Evolutionary conservation across 1,284 basidiomycete species (phyloP).

Genomic region (Cutaneotrichosporon dermatis): DNA sequence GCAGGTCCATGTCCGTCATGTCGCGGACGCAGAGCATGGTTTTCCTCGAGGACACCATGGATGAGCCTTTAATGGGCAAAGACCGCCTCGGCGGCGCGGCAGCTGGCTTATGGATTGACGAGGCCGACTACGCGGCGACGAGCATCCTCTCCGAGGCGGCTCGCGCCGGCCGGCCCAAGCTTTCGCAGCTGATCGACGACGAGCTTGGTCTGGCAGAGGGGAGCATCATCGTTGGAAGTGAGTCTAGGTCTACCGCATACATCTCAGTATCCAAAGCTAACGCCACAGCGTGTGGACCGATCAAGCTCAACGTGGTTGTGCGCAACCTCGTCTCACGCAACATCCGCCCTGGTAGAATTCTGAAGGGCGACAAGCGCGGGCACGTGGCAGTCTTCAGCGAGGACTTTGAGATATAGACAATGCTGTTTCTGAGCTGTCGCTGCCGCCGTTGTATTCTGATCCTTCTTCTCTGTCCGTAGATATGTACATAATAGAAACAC

Average conservation of each 20-base stretch:
- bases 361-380: constrained; percentile 61
- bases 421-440: too few relatives aligned
- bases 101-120: constrained; percentile 56
- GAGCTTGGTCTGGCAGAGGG: constrained; percentile 61
- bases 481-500: background rate
- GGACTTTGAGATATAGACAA: constrained; percentile 58
- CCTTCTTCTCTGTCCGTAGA: background rate
- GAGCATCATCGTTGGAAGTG: constrained; percentile 61
- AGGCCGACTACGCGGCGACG: constrained; percentile 64
- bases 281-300: constrained; percentile 60
- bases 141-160: constrained; percentile 65
- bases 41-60: constrained; percentile 30
- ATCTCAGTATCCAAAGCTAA: too few relatives aligned
- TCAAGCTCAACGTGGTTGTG: constrained; percentile 65
- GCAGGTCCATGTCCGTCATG: constrained; percentile 20
- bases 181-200: constrained; percentile 62
- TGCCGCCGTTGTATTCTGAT: too few relatives aligned
- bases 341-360: constrained; percentile 58
- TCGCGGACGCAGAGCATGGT: constrained; percentile 43
- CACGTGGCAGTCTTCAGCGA: constrained; percentile 62
- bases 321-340: constrained; percentile 63
- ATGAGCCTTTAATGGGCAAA: constrained; percentile 9
- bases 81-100: background rate
- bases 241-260: too few relatives aligned
- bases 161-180: constrained; percentile 66